Percentiles rank a stretch among this genome's conserved stretches.
Conservation (phyloP, 2,329 filamentous ascomycete genomes). For the Hymenoscyphus repandus region DNA sequence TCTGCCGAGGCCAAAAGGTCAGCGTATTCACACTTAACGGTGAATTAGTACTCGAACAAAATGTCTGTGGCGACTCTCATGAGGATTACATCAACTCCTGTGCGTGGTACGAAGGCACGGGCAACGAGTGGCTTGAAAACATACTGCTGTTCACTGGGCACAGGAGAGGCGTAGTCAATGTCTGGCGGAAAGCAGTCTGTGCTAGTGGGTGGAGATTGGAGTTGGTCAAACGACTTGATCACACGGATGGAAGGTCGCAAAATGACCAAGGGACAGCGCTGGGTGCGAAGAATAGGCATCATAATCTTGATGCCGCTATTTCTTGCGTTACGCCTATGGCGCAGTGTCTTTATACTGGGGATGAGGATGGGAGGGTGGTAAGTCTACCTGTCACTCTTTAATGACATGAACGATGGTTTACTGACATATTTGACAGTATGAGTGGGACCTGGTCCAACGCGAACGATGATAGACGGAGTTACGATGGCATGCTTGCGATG, state of each 20-base stretch:
- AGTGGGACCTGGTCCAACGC: conserved; percentile 44
- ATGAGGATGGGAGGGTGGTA: conserved; percentile 88
- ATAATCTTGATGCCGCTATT: conserved; percentile 62
- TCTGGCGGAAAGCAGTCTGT: conserved; percentile 55
- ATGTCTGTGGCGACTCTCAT: conserved; percentile 60
- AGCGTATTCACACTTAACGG: conserved; percentile 86
- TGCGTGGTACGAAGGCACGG: conserved; percentile 89
- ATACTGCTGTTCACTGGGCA: conserved; percentile 88
- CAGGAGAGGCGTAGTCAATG: conserved; percentile 74
- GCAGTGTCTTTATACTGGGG: conserved; percentile 83
- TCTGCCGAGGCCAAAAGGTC: conserved; percentile 72
- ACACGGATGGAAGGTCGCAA: conserved; percentile 55
- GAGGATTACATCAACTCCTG: conserved; percentile 78
- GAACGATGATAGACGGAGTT: conserved; percentile 31
- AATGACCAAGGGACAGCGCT: conserved; percentile 28
- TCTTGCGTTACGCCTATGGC: conserved; percentile 83
- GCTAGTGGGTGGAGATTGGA: conserved; percentile 65
- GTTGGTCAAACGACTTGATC: conserved; percentile 75
- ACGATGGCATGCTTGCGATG: background rate
- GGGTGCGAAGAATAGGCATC: conserved; percentile 20
- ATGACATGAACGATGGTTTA: conserved; percentile 2
- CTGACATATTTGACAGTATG: conserved; percentile 17
- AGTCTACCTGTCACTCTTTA: conserved; percentile 35
- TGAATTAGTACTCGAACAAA: conserved; percentile 73
- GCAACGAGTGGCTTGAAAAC: conserved; percentile 87